Evolutionary conservation across 1,139 yeast genomes (phyloP).

Genomic region (Yamadazyma pseudoaaseri): DNA sequence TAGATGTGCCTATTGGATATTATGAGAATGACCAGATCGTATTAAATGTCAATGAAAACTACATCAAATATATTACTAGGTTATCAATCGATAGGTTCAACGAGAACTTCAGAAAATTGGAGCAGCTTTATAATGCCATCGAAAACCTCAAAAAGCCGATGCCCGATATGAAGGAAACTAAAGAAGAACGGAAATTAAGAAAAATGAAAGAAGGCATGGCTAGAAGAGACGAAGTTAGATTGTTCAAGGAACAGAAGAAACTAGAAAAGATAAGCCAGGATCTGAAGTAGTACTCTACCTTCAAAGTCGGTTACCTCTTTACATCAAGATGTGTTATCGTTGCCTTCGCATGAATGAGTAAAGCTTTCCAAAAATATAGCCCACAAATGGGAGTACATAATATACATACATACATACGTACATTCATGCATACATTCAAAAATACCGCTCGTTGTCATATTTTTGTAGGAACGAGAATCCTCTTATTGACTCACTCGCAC

Average conservation of each 20-base stretch:
- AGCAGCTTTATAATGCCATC: conserved; percentile 45
- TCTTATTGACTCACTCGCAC: too few species aligned
- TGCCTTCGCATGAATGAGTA: too few species aligned
- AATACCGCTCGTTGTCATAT: too few species aligned
- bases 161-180: conserved; percentile 21
- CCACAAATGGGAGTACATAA: too few species aligned
- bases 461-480: too few species aligned
- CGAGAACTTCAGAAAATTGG: conserved; percentile 60
- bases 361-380: too few species aligned
- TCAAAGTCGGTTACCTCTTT: too few species aligned
- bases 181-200: conserved; percentile 58
- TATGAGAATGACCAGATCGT: conserved; percentile 29
- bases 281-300: too few species aligned
- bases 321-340: too few species aligned
- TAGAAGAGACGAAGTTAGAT: conserved; percentile 36
- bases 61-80: conserved; percentile 47
- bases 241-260: conserved; percentile 20
- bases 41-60: conserved; percentile 48
- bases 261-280: conserved; percentile 6
- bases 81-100: conserved; percentile 57
- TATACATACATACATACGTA: too few species aligned
- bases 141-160: conserved; percentile 19
- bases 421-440: too few species aligned
- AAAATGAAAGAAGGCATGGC: conserved; percentile 62
- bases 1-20: conserved; percentile 74